Conservation (phyloP, 805 yeast genomes). For the Ogataea degrootiae region DNA sequence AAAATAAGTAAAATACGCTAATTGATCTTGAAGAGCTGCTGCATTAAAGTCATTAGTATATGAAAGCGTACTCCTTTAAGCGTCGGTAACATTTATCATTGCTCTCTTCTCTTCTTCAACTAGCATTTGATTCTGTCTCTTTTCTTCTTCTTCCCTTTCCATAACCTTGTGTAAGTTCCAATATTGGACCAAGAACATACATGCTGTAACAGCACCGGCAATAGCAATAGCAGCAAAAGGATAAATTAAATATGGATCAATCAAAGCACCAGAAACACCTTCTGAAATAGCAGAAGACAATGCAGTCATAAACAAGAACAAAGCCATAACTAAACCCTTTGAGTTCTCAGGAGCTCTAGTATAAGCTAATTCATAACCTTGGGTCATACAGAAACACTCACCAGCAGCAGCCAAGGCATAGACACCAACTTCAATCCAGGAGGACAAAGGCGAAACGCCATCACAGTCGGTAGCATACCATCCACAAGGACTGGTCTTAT, state of each 20-base stretch:
- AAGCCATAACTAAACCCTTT: constrained; percentile 49
- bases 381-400: constrained; percentile 47
- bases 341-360: constrained; percentile 49
- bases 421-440: constrained; percentile 28
- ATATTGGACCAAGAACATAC: constrained; percentile 22
- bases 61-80: neutral
- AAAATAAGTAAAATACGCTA: too few species aligned
- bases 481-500: constrained; percentile 49
- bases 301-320: constrained; percentile 36
- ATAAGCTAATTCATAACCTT: constrained; percentile 50
- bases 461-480: constrained; percentile 36
- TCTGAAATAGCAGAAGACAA: constrained; percentile 44
- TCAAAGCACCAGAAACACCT: constrained; percentile 36
- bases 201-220: constrained; percentile 34
- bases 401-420: constrained; percentile 43
- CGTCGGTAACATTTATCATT: neutral
- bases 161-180: constrained; percentile 30
- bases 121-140: constrained; percentile 8
- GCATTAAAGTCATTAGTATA: too few species aligned
- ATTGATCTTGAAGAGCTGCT: too few species aligned
- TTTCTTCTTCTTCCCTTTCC: constrained; percentile 20
- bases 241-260: constrained; percentile 39
- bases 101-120: neutral
- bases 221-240: constrained; percentile 37
- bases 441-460: constrained; percentile 29